Percentiles rank a stretch among this genome's conserved stretches.
Evolutionary conservation across 371 early-diverging fungal species (phyloP).

Genomic region (Sporodiniella umbellata): DNA sequence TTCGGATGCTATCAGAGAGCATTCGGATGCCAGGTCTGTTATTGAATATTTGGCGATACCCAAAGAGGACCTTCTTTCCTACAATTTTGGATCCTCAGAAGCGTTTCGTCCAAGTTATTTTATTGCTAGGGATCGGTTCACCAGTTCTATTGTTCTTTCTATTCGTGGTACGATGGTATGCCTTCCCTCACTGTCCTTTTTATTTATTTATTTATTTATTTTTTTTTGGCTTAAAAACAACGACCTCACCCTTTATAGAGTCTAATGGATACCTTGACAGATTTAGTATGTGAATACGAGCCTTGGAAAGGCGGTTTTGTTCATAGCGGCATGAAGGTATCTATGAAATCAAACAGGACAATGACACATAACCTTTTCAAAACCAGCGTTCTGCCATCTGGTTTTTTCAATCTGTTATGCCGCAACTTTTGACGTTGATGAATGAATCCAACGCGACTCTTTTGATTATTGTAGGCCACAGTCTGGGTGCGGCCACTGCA

Average conservation of each 20-base stretch:
- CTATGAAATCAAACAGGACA: neutral
- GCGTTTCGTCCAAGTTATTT: constrained; percentile 83
- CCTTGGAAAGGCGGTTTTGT: constrained; percentile 86
- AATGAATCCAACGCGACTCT: constrained; percentile 58
- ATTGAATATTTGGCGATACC: constrained; percentile 66
- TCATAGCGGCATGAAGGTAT: constrained; percentile 75
- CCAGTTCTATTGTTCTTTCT: constrained; percentile 69
- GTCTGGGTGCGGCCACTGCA: constrained; percentile 80
- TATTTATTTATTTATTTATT: too few species aligned
- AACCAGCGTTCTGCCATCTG: constrained; percentile 74
- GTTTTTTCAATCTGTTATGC: constrained; percentile 71
- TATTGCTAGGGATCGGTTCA: constrained; percentile 67
- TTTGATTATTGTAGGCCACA: constrained; percentile 78
- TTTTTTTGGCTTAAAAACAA: neutral
- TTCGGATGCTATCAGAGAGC: constrained; percentile 65
- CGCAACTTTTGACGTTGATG: constrained; percentile 65
- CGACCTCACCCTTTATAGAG: constrained; percentile 47
- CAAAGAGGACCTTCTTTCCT: constrained; percentile 71
- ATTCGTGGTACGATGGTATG: constrained; percentile 84
- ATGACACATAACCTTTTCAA: too few species aligned
- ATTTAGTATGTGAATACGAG: constrained; percentile 83
- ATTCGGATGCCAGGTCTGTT: constrained; percentile 72
- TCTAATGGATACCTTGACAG: constrained; percentile 79
- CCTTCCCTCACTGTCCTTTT: too few species aligned
- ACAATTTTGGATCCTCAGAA: constrained; percentile 67